Percentiles rank a stretch among this genome's conserved stretches.
phyloP scores from a whole-genome alignment of 352 stramenopile species.

The Peronospora belbahrii region DNA sequence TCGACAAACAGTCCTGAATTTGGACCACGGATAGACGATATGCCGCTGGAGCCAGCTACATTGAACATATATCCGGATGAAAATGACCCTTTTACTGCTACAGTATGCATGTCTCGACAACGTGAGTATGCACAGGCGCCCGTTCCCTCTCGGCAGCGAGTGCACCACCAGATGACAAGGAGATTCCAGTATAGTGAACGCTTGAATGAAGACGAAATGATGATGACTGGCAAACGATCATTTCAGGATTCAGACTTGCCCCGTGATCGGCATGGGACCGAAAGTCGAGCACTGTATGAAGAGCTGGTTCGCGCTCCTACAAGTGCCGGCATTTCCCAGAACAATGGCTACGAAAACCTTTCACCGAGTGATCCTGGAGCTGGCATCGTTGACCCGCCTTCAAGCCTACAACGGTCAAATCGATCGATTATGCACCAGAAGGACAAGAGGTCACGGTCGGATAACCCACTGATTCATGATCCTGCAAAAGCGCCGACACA shows the following conservation, averaged over 20 bases:
- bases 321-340: not conserved
- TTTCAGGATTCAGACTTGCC: slow-evolving; percentile 12
- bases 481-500: slow-evolving; percentile 3
- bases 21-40: slow-evolving; percentile 8
- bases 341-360: slow-evolving; percentile 5
- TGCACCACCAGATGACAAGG: slow-evolving; percentile 15
- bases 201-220: slow-evolving; percentile 4
- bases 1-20: slow-evolving; percentile 4
- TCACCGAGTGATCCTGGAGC: not conserved
- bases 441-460: slow-evolving; percentile 5
- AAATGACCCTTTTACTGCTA: not conserved
- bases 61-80: slow-evolving; percentile 22
- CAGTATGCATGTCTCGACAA: not conserved
- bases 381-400: not conserved
- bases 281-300: slow-evolving; percentile 19
- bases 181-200: slow-evolving; percentile 2
- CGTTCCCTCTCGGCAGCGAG: slow-evolving; percentile 13
- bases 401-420: slow-evolving; percentile 6
- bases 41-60: slow-evolving; percentile 17
- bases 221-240: slow-evolving; percentile 6
- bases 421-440: slow-evolving; percentile 7
- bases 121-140: slow-evolving; percentile 18
- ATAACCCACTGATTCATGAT: slow-evolving; percentile 4
- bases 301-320: slow-evolving; percentile 15
- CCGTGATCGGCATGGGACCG: slow-evolving; percentile 9